These are phyloP conservation scores for Litchi chinensis DNA, from an alignment of 345 rosid species.

Conservation along the genomic window DNA sequence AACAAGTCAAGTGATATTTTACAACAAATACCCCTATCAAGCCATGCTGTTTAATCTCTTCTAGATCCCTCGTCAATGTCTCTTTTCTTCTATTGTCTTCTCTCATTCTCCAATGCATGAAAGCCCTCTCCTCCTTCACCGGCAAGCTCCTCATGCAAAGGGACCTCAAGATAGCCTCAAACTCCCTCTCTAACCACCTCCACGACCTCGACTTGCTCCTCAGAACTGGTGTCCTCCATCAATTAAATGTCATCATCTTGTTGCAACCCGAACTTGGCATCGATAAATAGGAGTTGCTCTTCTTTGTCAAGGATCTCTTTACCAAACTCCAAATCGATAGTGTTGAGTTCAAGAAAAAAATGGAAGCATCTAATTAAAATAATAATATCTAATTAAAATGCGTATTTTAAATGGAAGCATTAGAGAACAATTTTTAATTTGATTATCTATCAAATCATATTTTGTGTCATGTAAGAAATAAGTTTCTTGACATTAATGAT, in stretches of 20 bases:
- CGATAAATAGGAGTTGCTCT: constrained; percentile 52
- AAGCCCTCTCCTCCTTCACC: constrained; percentile 57
- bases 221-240: constrained; percentile 78
- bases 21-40: too few species aligned
- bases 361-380: too few species aligned
- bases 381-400: too few species aligned
- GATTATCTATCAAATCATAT: too few species aligned
- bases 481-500: too few species aligned
- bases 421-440: neutral
- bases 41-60: too few species aligned
- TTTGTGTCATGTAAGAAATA: too few species aligned
- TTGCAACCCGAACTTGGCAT: constrained; percentile 61
- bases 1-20: too few species aligned
- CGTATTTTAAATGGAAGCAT: too few species aligned
- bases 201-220: constrained; percentile 72
- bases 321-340: constrained; percentile 82
- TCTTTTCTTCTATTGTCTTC: constrained; percentile 66
- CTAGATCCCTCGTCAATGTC: constrained; percentile 19
- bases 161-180: constrained; percentile 76
- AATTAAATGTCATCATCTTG: constrained; percentile 62
- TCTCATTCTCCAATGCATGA: too few species aligned
- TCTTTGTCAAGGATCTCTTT: constrained; percentile 74
- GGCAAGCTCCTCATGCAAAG: constrained; percentile 86
- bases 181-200: constrained; percentile 59
- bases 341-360: constrained; percentile 69